Evolutionary conservation across 805 yeast species (phyloP), one percentile per base, ranked within the genome.

Genomic region (Vanderwaltozyma tropicalis): DNA sequence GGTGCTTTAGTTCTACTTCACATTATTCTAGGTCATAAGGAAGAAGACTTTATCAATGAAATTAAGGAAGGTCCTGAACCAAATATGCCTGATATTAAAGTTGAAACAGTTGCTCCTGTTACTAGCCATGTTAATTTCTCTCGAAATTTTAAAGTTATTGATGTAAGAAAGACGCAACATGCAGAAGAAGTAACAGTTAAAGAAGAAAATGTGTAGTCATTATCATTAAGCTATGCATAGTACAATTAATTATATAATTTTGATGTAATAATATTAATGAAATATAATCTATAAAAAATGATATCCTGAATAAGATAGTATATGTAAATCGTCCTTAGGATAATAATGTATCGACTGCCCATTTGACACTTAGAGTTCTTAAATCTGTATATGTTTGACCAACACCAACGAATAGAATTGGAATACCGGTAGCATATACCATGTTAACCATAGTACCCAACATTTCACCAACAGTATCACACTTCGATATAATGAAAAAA

Each of bases 371-470:
- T 48, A 89, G 65, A 11, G 95, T 80, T 59, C 95, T 76, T 43
- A 89, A 68, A 60, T 89, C 98, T 0, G 97, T 89, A 53, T 89
- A 89, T 2, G 94, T 89, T 65, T 89, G 98, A 11, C 98, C 98
- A 3, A 88, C 86, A 26, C 98, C 98, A 37, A 89, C 92, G 60
- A 92, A 92, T 46, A 89, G 67, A 27, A 89, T 92, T 0, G 98
- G 98, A 17, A 89, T 92, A 24, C 88, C 85, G 0, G 97, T 92
- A 5, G 96, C 88, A 67, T 83, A 83, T 2, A 94, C 96, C 95
- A 89, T 85, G 59, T 92, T 92, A 19, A 89, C 96, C 85, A 89
- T 84, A 1, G 95, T 79, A 18, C 98, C 98, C 31, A 89, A 79
- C 74, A 89, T 71, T 52, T 87, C 95, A 22, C 97, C 98, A 21